phyloP scores from a whole-genome alignment of 108 stramenopile genomes.

The Mayamaea pseudoterrestris region DNA sequence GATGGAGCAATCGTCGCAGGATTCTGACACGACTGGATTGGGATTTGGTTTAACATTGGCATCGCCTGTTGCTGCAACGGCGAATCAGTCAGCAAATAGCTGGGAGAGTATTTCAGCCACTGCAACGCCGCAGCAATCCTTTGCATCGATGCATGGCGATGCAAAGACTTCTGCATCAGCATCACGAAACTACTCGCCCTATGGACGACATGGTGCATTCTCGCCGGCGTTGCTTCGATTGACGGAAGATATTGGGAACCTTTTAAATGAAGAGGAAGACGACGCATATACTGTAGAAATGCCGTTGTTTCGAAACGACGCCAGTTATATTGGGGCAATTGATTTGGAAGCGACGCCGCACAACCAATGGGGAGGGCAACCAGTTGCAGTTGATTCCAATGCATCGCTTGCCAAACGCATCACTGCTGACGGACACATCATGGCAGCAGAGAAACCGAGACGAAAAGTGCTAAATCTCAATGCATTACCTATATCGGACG shows the following conservation, averaged over 20 bases:
- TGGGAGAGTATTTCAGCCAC: neutral
- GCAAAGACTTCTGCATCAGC: conserved; percentile 8
- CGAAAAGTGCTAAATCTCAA: too few relatives aligned
- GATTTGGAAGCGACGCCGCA: too few relatives aligned
- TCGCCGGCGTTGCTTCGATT: conserved; percentile 62
- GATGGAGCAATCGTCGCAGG: too few relatives aligned
- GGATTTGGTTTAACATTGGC: conserved; percentile 28
- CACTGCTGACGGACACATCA: too few relatives aligned
- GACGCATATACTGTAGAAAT: conserved; percentile 8
- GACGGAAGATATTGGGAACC: conserved; percentile 57
- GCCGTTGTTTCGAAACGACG: too few relatives aligned
- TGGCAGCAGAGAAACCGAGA: too few relatives aligned
- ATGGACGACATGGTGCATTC: conserved; percentile 35
- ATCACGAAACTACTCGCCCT: conserved; percentile 26
- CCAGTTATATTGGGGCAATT: too few relatives aligned
- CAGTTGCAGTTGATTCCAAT: too few relatives aligned
- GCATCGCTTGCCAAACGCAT: too few relatives aligned
- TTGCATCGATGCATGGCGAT: conserved; percentile 11
- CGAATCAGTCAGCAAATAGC: neutral
- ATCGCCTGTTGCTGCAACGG: conserved; percentile 6
- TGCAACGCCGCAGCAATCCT: conserved; percentile 7
- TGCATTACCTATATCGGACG: too few relatives aligned
- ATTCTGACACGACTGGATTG: conserved; percentile 14
- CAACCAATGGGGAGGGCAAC: too few relatives aligned
- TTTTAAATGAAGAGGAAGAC: conserved; percentile 61